These are phyloP conservation scores for Candida easanensis DNA, from an alignment of 805 yeast species.

Conservation along the genomic window DNA sequence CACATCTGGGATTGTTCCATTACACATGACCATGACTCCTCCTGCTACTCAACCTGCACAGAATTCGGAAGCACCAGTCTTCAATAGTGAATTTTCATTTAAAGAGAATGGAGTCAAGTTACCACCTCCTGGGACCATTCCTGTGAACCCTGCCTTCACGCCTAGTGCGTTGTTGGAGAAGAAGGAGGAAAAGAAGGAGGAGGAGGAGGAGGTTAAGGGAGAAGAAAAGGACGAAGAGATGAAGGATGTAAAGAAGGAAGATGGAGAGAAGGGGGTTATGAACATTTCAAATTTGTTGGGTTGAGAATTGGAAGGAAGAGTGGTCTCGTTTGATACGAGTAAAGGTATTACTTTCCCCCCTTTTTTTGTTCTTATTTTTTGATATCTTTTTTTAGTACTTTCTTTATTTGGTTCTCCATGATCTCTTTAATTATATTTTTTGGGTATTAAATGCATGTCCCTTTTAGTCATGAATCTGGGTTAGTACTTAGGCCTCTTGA, in stretches of 20 bases:
- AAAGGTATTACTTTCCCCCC: no score
- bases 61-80: slow-evolving; percentile 7
- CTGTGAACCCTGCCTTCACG: slow-evolving; percentile 12
- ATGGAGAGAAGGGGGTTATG: slow-evolving; percentile 18
- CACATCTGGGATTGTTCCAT: slow-evolving; percentile 20
- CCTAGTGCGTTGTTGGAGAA: slow-evolving; percentile 3
- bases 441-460: no score
- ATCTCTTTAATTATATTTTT: no score
- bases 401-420: no score
- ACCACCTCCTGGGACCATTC: slow-evolving; percentile 20
- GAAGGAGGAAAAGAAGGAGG: neutral
- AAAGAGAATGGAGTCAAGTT: slow-evolving; percentile 11
- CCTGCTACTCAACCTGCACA: slow-evolving; percentile 19
- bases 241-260: neutral
- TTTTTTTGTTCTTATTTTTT: no score
- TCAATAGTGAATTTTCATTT: slow-evolving; percentile 19
- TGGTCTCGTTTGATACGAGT: no score
- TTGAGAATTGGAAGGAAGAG: no score
- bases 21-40: slow-evolving; percentile 21
- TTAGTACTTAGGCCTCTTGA: no score
- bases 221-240: neutral
- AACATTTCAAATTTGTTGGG: slow-evolving; percentile 22
- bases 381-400: no score
- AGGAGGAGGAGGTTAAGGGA: neutral
- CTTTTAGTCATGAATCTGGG: no score